Evolutionary conservation across 1,284 basidiomycete species (phyloP).

Genomic region (Erythrobasidium hasegawianum): DNA sequence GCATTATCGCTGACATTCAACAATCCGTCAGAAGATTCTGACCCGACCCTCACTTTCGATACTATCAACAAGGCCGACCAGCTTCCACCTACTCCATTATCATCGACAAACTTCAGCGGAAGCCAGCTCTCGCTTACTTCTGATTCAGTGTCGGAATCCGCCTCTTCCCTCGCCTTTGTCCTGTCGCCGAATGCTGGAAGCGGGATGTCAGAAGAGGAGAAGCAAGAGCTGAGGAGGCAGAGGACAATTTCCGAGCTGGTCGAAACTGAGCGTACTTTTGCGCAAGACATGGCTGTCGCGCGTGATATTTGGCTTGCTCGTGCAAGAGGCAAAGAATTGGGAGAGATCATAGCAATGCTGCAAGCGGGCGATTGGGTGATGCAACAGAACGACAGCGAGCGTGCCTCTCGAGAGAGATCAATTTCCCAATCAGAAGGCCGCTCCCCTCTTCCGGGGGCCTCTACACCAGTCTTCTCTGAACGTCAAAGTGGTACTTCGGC

Average conservation of each 20-base stretch:
- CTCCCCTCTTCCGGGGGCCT: constrained; percentile 1
- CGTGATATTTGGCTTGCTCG: constrained; percentile 50
- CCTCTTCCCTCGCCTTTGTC: neutral
- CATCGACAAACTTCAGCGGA: neutral
- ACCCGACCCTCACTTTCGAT: too few relatives aligned
- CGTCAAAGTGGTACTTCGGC: neutral
- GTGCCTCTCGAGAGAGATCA: neutral
- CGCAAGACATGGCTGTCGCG: constrained; percentile 49
- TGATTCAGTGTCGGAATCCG: neutral
- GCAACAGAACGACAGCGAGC: neutral
- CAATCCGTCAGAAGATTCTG: neutral
- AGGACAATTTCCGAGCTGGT: constrained; percentile 48
- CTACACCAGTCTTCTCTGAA: neutral
- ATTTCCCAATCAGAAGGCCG: neutral
- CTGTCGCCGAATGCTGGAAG: neutral
- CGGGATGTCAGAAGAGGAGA: constrained; percentile 30
- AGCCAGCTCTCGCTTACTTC: neutral
- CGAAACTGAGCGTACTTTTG: constrained; percentile 49
- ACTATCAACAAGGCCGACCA: too few relatives aligned
- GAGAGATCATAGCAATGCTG: constrained; percentile 35
- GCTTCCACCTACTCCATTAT: constrained; percentile 3
- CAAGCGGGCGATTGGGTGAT: neutral
- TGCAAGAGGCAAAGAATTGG: constrained; percentile 46
- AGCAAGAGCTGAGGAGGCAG: constrained; percentile 46
- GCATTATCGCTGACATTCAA: neutral